Evolutionary conservation across 441 rosid species (phyloP), one percentile per base, ranked within the genome.

Genomic region (Biscutella laevigata): DNA sequence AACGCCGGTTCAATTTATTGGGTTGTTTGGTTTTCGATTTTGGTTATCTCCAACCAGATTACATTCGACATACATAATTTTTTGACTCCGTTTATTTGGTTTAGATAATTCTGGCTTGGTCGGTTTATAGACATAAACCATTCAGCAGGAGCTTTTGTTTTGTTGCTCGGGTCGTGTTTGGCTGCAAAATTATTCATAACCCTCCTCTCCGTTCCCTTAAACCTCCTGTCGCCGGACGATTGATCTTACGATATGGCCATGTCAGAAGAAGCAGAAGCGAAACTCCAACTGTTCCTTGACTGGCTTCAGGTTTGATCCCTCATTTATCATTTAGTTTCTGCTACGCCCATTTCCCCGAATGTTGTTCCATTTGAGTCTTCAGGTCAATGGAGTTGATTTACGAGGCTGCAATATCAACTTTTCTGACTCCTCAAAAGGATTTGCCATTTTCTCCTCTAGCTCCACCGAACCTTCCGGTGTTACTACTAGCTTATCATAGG

Each of bases 321-420:
- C n/a, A n/a, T n/a, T n/a, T n/a, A n/a, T n/a, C n/a, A n/a, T n/a
- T n/a, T n/a, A n/a, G n/a, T n/a, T n/a, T n/a, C n/a, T n/a, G n/a
- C n/a, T n/a, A n/a, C n/a, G n/a, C n/a, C n/a, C n/a, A n/a, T n/a
- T n/a, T n/a, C n/a, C n/a, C n/a, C n/a, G n/a, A n/a, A n/a, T n/a
- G n/a, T n/a, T n/a, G n/a, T n/a, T n/a, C n/a, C n/a, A n/a, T n/a
- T n/a, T n/a, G n/a, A n/a, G n/a, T n/a, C n/a, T n/a, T 70, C 71
- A 85, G 95, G 92, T 70, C 39, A 90, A 86, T 47, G 77, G 77
- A 61, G 89, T 66, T 60, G 78, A 86, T 43, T 61, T 86, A 36
- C 73, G 95, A 61, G 84, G 89, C 49, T 86, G 89, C 73, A 53
- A 63, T 38, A 78, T 87, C 70, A 79, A 68, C 33, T 78, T 70